Conservation (phyloP, 148 eudicot species). For the Silene latifolia region DNA sequence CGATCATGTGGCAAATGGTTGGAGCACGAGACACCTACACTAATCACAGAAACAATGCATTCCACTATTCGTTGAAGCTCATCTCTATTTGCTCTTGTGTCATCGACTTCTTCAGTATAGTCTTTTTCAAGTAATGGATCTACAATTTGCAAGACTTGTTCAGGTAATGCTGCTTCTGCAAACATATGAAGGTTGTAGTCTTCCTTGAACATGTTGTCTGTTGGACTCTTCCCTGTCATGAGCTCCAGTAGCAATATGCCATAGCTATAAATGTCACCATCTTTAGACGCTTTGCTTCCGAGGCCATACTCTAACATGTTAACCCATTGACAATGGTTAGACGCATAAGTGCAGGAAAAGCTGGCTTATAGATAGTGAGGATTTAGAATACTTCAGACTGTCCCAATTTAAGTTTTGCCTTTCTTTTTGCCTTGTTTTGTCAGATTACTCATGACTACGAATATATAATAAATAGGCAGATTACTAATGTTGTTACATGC, state of each 20-base stretch:
- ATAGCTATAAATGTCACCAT: neutral
- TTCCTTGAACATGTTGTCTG: neutral
- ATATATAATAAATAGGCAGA: too few relatives aligned
- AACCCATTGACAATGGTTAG: neutral
- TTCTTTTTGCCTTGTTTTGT: too few relatives aligned
- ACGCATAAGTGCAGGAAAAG: too few relatives aligned
- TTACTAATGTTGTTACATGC: too few relatives aligned
- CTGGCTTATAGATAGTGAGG: too few relatives aligned
- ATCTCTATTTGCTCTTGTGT: neutral
- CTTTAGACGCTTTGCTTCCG: neutral
- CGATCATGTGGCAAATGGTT: neutral
- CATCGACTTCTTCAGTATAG: neutral
- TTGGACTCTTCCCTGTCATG: neutral
- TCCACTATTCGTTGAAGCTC: neutral
- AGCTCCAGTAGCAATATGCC: neutral
- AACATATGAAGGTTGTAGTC: too few relatives aligned
- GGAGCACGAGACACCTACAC: conserved; percentile 19
- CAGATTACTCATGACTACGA: too few relatives aligned
- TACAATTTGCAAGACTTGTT: too few relatives aligned
- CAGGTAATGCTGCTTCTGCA: too few relatives aligned
- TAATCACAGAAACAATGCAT: conserved; percentile 1
- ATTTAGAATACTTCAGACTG: too few relatives aligned
- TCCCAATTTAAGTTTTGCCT: too few relatives aligned
- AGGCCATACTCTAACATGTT: neutral
- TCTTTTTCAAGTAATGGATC: neutral